Conservation (phyloP, 306 rosid species). For the Mimosa bimucronata region DNA sequence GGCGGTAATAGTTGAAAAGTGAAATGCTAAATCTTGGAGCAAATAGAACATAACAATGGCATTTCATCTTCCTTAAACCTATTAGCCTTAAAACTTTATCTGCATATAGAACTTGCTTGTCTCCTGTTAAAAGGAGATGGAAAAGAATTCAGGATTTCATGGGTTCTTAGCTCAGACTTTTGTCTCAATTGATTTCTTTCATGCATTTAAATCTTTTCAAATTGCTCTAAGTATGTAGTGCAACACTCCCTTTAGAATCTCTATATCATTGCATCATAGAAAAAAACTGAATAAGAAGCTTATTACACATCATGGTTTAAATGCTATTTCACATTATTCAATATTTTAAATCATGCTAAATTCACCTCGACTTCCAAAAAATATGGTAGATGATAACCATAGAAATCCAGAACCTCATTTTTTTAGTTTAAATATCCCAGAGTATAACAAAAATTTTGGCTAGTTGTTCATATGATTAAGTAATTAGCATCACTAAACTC, state of each 20-base stretch:
- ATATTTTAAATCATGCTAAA: neutral
- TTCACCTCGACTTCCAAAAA: neutral
- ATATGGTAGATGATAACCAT: neutral
- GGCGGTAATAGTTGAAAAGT: no score
- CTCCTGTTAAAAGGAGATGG: slow-evolving; percentile 52
- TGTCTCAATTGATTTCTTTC: neutral
- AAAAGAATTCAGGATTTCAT: slow-evolving; percentile 16
- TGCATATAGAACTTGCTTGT: slow-evolving; percentile 66
- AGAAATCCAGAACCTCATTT: neutral
- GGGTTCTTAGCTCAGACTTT: neutral
- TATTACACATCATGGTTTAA: neutral
- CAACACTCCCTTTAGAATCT: no score
- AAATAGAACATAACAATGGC: no score
- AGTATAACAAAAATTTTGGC: neutral
- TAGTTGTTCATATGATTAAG: no score
- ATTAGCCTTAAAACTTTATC: slow-evolving; percentile 78
- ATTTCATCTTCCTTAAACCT: no score
- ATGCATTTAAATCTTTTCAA: neutral
- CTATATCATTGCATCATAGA: neutral
- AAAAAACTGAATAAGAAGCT: neutral
- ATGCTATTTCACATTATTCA: no score
- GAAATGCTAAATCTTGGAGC: no score
- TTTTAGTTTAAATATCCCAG: neutral
- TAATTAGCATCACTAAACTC: neutral
- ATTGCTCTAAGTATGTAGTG: no score